Evolutionary conservation across 2,329 filamentous ascomycete genomes (phyloP).

Genomic region (Annulohypoxylon truncatum): DNA sequence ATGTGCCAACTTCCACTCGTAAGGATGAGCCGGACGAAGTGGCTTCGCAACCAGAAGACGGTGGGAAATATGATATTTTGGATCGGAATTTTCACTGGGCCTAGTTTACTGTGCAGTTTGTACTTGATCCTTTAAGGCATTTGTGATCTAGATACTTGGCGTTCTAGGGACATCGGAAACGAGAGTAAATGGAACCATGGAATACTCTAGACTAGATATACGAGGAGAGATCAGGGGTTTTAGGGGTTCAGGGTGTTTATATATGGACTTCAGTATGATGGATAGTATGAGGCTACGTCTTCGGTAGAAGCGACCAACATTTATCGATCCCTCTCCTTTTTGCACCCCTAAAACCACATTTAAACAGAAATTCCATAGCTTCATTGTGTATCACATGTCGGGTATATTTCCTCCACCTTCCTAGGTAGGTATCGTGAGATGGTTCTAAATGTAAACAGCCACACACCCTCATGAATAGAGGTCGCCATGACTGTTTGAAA

Average conservation of each 20-base stretch:
- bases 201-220: background rate
- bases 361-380: too few species aligned
- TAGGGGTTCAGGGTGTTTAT: background rate
- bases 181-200: background rate
- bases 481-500: too few species aligned
- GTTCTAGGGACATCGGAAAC: slow-evolving; percentile 6
- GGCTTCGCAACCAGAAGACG: slow-evolving; percentile 70
- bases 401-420: background rate
- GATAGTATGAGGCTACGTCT: background rate
- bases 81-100: slow-evolving; percentile 81
- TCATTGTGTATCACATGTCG: too few species aligned
- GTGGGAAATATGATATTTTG: slow-evolving; percentile 82
- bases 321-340: background rate
- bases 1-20: slow-evolving; percentile 80
- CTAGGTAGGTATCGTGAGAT: background rate
- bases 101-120: slow-evolving; percentile 72
- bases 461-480: too few species aligned
- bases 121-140: slow-evolving; percentile 65
- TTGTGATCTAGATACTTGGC: slow-evolving; percentile 3
- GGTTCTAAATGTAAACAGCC: too few species aligned
- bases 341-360: background rate
- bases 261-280: background rate
- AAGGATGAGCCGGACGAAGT: slow-evolving; percentile 72
- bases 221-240: background rate
- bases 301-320: background rate